Percentiles rank a stretch among this genome's conserved stretches.
Evolutionary conservation across 164 flowering plant genomes (phyloP).

Genomic region (Piper betle): DNA sequence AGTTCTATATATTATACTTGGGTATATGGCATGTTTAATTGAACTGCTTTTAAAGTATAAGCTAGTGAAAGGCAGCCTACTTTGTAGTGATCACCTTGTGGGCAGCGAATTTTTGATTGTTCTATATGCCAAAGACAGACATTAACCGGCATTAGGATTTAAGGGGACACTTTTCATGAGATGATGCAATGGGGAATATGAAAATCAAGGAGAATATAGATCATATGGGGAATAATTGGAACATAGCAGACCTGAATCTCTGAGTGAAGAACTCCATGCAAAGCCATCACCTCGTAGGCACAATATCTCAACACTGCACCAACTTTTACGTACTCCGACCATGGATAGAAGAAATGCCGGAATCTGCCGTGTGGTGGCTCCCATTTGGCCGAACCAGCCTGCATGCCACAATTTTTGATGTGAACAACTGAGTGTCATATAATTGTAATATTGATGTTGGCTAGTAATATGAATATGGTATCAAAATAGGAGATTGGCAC

Average conservation of each 20-base stretch:
- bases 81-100: neutral
- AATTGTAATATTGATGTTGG: too few species aligned
- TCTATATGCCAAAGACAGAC: neutral
- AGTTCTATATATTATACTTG: too few species aligned
- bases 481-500: conserved; percentile 15
- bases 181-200: neutral
- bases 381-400: conserved; percentile 84
- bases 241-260: conserved; percentile 45
- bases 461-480: neutral
- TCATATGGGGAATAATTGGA: neutral
- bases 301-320: conserved; percentile 68
- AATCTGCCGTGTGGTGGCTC: conserved; percentile 86
- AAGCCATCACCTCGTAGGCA: conserved; percentile 82
- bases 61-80: neutral
- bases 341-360: conserved; percentile 58
- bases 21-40: too few species aligned
- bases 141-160: neutral
- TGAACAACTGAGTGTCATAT: too few species aligned
- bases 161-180: neutral
- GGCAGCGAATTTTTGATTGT: neutral
- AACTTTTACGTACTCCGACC: conserved; percentile 75
- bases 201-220: neutral
- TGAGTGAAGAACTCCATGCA: conserved; percentile 81
- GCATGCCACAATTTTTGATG: neutral
- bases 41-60: neutral